Evolutionary conservation across 164 flowering plant genomes (phyloP).

Genomic region (Saururus chinensis): DNA sequence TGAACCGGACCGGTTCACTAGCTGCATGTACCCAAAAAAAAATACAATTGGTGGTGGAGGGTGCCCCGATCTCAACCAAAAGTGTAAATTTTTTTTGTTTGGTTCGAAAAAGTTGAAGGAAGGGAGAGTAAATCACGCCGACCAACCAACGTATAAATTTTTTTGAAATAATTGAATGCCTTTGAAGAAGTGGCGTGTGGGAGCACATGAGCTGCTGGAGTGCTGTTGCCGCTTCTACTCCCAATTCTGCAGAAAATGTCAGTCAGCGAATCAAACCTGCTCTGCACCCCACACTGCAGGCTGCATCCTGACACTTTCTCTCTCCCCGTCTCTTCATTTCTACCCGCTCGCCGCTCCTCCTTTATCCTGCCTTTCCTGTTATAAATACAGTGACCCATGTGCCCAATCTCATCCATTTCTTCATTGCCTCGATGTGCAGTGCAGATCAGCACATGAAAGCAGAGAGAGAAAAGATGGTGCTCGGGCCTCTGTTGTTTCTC

Average conservation of each 20-base stretch:
- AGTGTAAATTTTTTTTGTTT: no score
- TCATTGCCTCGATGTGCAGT: background rate
- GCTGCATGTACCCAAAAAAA: no score
- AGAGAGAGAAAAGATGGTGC: background rate
- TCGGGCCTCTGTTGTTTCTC: background rate
- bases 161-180: background rate
- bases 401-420: background rate
- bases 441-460: no score
- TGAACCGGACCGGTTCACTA: no score
- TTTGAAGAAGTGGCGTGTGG: background rate
- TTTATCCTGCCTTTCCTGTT: background rate
- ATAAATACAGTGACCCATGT: background rate
- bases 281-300: background rate
- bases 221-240: background rate
- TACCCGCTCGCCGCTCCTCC: background rate
- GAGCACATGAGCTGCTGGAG: background rate
- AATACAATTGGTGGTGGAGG: no score
- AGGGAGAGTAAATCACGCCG: slow-evolving; percentile 5
- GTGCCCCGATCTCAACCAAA: no score
- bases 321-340: background rate
- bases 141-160: background rate
- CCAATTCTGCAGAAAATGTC: background rate
- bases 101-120: background rate
- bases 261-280: no score
- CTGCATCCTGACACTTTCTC: background rate